Evolutionary conservation across 352 stramenopile genomes (phyloP).

Genomic region (Pythium sukuiense): DNA sequence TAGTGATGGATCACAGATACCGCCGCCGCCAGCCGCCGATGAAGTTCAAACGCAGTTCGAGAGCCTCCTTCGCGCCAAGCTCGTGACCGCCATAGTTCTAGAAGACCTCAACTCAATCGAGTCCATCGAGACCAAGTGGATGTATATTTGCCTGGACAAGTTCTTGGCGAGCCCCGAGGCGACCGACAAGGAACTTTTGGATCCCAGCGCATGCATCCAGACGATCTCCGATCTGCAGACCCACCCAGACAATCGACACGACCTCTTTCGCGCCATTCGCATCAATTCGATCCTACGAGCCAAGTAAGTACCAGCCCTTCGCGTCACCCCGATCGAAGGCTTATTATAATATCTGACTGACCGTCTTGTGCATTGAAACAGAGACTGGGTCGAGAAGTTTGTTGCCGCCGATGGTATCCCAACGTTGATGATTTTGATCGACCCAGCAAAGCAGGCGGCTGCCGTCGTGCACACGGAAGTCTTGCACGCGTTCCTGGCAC

Average conservation of each 20-base stretch:
- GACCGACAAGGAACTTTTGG: constrained; percentile 45
- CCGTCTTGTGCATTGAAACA: constrained; percentile 14
- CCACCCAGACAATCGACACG: constrained; percentile 35
- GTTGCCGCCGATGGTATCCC: constrained; percentile 42
- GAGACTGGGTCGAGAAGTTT: constrained; percentile 59
- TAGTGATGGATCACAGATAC: constrained; percentile 38
- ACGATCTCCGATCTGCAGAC: constrained; percentile 41
- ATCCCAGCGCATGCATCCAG: constrained; percentile 50
- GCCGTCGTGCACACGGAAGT: constrained; percentile 38
- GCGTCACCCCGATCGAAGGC: too few relatives aligned
- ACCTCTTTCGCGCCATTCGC: constrained; percentile 60
- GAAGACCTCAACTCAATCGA: constrained; percentile 50
- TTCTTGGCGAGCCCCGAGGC: constrained; percentile 31
- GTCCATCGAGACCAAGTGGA: constrained; percentile 63
- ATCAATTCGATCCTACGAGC: constrained; percentile 60
- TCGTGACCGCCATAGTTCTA: constrained; percentile 27
- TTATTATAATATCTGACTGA: too few relatives aligned
- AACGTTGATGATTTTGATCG: constrained; percentile 40
- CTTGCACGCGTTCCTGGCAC: constrained; percentile 48
- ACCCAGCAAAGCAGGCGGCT: constrained; percentile 27
- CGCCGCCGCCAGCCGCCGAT: constrained; percentile 34
- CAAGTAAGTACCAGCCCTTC: constrained; percentile 30
- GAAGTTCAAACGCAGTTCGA: constrained; percentile 51
- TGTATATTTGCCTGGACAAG: constrained; percentile 67
- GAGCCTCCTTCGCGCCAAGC: constrained; percentile 37